phyloP scores from a whole-genome alignment of 2,329 filamentous ascomycete genomes.

The Alternaria novae-zelandiae region DNA sequence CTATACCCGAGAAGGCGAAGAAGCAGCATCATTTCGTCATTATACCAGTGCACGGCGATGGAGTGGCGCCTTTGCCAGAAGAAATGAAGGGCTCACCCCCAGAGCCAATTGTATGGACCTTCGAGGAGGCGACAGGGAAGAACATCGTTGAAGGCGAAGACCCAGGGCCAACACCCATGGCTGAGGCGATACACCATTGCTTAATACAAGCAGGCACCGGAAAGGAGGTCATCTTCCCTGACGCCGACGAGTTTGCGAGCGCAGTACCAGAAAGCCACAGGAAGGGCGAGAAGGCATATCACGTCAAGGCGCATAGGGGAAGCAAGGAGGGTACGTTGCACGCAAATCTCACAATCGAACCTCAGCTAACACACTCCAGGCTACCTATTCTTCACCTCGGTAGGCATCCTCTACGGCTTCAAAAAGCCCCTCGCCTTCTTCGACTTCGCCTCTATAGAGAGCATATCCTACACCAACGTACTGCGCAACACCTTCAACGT shows the following conservation, averaged over 20 bases:
- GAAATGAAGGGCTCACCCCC: constrained; percentile 46
- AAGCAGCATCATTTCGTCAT: constrained; percentile 69
- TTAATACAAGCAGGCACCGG: constrained; percentile 53
- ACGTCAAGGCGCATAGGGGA: constrained; percentile 68
- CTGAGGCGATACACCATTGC: constrained; percentile 51
- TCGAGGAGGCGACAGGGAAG: constrained; percentile 60
- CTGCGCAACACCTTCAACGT: constrained; percentile 71
- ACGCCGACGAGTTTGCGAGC: constrained; percentile 65
- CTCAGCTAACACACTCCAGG: constrained; percentile 50
- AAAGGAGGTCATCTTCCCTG: constrained; percentile 60
- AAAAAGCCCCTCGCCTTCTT: constrained; percentile 71
- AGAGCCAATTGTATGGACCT: constrained; percentile 67
- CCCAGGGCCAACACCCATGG: constrained; percentile 52
- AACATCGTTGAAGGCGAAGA: constrained; percentile 52
- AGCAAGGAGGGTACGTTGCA: constrained; percentile 65
- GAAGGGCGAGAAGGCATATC: constrained; percentile 68
- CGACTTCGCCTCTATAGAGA: constrained; percentile 64
- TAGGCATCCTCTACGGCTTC: constrained; percentile 68
- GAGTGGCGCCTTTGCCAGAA: constrained; percentile 54
- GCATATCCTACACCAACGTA: constrained; percentile 68
- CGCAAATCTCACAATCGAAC: not conserved
- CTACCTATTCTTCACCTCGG: constrained; percentile 67
- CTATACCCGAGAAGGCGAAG: constrained; percentile 69
- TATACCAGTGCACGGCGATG: constrained; percentile 60
- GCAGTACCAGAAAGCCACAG: constrained; percentile 66